These are phyloP conservation scores for Citrus trifoliata DNA, from an alignment of 345 rosid genomes.

Conservation along the genomic window DNA sequence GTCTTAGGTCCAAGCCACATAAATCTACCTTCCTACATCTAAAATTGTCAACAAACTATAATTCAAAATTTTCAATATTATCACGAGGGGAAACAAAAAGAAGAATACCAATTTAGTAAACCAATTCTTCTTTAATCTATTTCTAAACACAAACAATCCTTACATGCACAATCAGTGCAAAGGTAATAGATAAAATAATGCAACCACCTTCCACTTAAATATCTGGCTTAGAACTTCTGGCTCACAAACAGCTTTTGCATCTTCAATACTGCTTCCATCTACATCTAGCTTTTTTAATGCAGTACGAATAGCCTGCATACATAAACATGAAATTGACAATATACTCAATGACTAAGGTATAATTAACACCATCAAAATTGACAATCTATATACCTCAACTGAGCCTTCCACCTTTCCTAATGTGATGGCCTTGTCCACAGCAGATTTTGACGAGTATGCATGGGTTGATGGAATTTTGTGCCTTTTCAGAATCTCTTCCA, in stretches of 20 bases:
- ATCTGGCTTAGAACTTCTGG: slow-evolving; percentile 68
- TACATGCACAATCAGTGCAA: not conserved
- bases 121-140: slow-evolving; percentile 3
- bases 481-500: slow-evolving; percentile 47
- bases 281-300: slow-evolving; percentile 69
- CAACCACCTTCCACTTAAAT: slow-evolving; percentile 78
- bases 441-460: slow-evolving; percentile 37
- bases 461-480: slow-evolving; percentile 53
- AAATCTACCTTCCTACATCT: not conserved
- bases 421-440: slow-evolving; percentile 60
- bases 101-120: not conserved
- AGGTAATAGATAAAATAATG: slow-evolving; percentile 4
- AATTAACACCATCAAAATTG: not conserved
- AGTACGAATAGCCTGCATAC: slow-evolving; percentile 67
- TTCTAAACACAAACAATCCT: not conserved
- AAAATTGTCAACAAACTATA: not conserved
- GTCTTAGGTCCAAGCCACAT: not conserved
- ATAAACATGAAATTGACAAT: not conserved
- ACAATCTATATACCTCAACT: slow-evolving; percentile 55
- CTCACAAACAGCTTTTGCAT: slow-evolving; percentile 88
- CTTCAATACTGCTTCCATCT: slow-evolving; percentile 62
- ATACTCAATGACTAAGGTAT: not conserved
- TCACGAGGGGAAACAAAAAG: not conserved
- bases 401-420: slow-evolving; percentile 81
- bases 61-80: not conserved